Base-by-base conservation (phyloP, 805 yeast genomes). In the Ogataea ramenticola region DNA sequence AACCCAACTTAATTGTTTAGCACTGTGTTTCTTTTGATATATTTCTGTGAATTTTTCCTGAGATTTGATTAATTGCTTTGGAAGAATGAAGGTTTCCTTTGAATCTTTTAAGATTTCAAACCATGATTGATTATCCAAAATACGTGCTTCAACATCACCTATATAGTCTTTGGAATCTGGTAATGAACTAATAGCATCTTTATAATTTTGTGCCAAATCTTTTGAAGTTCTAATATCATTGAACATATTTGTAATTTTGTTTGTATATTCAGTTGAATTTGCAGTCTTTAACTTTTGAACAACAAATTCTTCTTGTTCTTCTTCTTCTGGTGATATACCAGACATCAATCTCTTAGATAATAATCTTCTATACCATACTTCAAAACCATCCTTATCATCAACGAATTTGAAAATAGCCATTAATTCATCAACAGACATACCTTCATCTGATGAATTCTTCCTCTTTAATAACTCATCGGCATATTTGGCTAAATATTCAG, bases 341-440 rank as follows among this genome's bases (percentile, higher is more conserved):
- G 61, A 55, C 55, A 93, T 90, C 53, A 93, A 75, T 60, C 99
- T 78, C 60, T 84, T 86, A 11, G 98, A 91, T 54, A 93, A 74
- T 58, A 84, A 71, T 49, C 97, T 79, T 63, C 97, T 80, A 65
- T 93, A 93, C 68, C 86, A 85, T 48, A 82, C 84, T 67, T 93
- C 98, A 65, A 93, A 95, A 36, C 93, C 86, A 68, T 95, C 98
- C 62, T 89, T 90, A 61, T 93, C 98, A 37, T 86, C 89, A 46
- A 95, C 74, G 60, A 86, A 91, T 57, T 82, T 82, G 71, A 93
- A 87, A 24, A 93, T 72, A 15, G 82, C 77, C 86, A 91, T 86
- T 54, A 93, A 76, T 56, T 90, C 93, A 53, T 85, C 90, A 39
- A 85, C 79, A 43, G 80, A 79, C 81, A 90, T 79, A 12, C 37